These are phyloP conservation scores for Drosera capensis DNA, from an alignment of 148 eudicot species.

Conservation along the genomic window DNA sequence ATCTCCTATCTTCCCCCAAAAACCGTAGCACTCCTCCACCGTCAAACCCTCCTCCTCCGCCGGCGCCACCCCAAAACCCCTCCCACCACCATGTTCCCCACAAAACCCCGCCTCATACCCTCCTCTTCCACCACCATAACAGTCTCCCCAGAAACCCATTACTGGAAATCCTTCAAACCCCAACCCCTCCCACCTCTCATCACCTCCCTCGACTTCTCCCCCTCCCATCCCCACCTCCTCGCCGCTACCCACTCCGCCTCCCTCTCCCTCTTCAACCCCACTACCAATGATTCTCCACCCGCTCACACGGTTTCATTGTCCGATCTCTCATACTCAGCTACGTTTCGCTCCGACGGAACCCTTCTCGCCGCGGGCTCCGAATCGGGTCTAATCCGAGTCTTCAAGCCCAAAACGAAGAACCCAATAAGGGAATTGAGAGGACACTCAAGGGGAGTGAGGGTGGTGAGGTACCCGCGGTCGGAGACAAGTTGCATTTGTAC, in stretches of 20 bases:
- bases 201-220: slow-evolving; percentile 50
- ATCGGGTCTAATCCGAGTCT: slow-evolving; percentile 42
- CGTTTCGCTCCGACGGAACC: slow-evolving; percentile 58
- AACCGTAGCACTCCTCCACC: too few species aligned
- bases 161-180: slow-evolving; percentile 76
- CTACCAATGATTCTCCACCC: slow-evolving; percentile 23
- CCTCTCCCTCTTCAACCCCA: slow-evolving; percentile 37
- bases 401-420: slow-evolving; percentile 38
- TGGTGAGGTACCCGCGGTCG: slow-evolving; percentile 40
- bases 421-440: slow-evolving; percentile 39
- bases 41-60: too few species aligned
- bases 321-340: slow-evolving; percentile 49
- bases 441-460: slow-evolving; percentile 45
- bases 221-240: slow-evolving; percentile 34
- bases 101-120: slow-evolving; percentile 55
- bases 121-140: slow-evolving; percentile 28
- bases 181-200: slow-evolving; percentile 21
- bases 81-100: slow-evolving; percentile 26
- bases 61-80: too few species aligned
- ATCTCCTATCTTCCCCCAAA: too few species aligned
- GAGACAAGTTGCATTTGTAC: slow-evolving; percentile 46
- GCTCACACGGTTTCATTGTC: slow-evolving; percentile 32
- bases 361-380: slow-evolving; percentile 52
- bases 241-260: slow-evolving; percentile 58
- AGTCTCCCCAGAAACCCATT: slow-evolving; percentile 51